A percentile compares a stretch with the other conserved stretches of the same genome.
These are phyloP conservation scores for Galerina sulciceps DNA, from an alignment of 768 basidiomycete genomes.

Conservation along the genomic window DNA sequence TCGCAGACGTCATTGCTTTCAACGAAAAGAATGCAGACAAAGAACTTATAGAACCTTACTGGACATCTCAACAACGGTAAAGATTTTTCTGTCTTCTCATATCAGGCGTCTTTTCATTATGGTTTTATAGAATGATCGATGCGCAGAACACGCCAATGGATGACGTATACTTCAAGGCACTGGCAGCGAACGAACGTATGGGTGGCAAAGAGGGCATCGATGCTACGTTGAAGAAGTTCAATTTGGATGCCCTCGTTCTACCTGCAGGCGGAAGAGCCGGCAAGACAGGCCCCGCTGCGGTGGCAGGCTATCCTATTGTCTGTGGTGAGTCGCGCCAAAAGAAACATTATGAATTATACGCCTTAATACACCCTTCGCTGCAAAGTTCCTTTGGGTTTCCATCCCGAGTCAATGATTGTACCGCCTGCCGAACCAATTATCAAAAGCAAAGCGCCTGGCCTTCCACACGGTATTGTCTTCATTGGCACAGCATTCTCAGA, in stretches of 20 bases:
- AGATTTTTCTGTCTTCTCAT: not conserved
- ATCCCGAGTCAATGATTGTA: conserved; percentile 46
- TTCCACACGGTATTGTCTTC: conserved; percentile 66
- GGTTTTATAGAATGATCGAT: not conserved
- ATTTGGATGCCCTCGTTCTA: conserved; percentile 55
- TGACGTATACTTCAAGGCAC: conserved; percentile 40
- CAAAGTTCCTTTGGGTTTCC: conserved; percentile 62
- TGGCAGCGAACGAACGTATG: conserved; percentile 46
- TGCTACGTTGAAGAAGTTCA: conserved; percentile 43
- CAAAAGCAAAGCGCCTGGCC: conserved; percentile 53
- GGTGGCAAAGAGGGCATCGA: conserved; percentile 58
- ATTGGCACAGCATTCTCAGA: conserved; percentile 65
- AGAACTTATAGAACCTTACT: no score
- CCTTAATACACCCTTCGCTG: no score
- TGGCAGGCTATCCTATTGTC: conserved; percentile 67
- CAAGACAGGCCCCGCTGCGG: conserved; percentile 31
- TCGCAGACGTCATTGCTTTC: conserved; percentile 62
- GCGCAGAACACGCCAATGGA: not conserved
- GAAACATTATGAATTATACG: not conserved
- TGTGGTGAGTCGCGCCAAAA: conserved; percentile 44
- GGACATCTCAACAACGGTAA: conserved; percentile 34
- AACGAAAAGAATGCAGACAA: conserved; percentile 32
- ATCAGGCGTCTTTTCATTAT: not conserved
- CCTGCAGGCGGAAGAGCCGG: conserved; percentile 42
- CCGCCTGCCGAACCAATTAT: conserved; percentile 37